These are phyloP conservation scores for Trametes villosa DNA, from an alignment of 768 basidiomycete species.

Conservation along the genomic window DNA sequence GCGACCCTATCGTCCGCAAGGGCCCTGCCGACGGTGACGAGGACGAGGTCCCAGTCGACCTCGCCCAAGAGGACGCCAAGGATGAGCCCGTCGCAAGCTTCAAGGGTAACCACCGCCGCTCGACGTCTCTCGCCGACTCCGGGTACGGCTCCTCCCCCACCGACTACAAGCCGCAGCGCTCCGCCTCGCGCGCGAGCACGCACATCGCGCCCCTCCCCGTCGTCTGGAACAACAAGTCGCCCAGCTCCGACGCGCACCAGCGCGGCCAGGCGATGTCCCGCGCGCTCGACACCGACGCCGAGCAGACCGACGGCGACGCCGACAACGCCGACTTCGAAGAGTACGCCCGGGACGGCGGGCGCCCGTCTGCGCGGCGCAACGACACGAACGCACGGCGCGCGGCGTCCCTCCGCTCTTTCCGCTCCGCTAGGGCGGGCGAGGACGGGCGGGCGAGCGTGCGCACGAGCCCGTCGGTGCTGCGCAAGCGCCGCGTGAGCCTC, in stretches of 20 bases:
- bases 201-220: conserved; percentile 29
- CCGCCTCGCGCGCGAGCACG: conserved; percentile 6
- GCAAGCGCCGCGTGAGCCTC: conserved; percentile 27
- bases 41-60: not conserved
- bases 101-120: conserved; percentile 16
- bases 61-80: not conserved
- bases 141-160: conserved; percentile 26
- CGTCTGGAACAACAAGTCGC: conserved; percentile 24
- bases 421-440: conserved; percentile 4
- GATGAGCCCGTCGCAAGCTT: not conserved
- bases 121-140: conserved; percentile 24
- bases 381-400: conserved; percentile 22
- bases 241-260: not conserved
- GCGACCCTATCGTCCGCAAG: conserved; percentile 13
- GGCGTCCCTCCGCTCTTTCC: conserved; percentile 33
- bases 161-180: conserved; percentile 8
- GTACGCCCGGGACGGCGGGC: not conserved
- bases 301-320: no score
- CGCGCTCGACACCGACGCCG: conserved; percentile 6
- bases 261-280: not conserved
- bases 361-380: not conserved
- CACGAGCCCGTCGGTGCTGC: conserved; percentile 13
- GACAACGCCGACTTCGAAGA: no score
- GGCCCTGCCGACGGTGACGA: conserved; percentile 14
- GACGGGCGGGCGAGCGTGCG: conserved; percentile 21